Evolutionary conservation across 805 yeast species (phyloP), one percentile per base, ranked within the genome.

Genomic region (Candida dendrica): DNA sequence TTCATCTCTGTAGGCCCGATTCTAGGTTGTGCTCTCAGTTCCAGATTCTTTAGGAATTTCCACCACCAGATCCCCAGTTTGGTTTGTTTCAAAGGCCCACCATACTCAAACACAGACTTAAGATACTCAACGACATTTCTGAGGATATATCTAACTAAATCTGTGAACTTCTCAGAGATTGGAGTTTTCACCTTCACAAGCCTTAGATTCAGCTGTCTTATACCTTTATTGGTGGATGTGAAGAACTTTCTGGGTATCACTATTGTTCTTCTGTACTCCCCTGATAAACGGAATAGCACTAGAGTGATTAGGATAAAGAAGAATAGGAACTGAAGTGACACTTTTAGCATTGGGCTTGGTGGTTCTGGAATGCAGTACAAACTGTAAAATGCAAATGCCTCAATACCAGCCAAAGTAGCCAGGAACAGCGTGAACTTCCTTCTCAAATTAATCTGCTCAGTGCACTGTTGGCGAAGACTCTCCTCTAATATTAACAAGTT

Each of bases 231-330:
- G 7, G 97, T 79, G n/a, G 83, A 76, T 1, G 79, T 67, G 42
- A 93, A 65, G 56, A 89, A 91, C 55, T 77, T 73, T 46, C 95
- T 74, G 2, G 96, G 95, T 34, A 80, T 67, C 14, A 85, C 82
- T 42, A 91, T 85, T 0, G 96, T 87, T 46, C 93, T 76, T 44
- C 76, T 77, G 61, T 91, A 93, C 63, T 89, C 93, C 1, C 98
- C 98, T 19, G 95, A 82, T 30, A 91, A 62, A 54, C 84, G 89
- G 62, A 87, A 91, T 35, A 91, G 66, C 20, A 79, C 71, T 42
- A 89, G 63, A 0, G 96, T 84, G 16, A 90, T 77, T 24, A 75
- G 50, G 16, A 77, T 72, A 40, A 82, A 80, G 15, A 82, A 66
- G 3, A 85, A 72, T 13, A 78, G 56, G 38, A 86, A 77, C 55